These are phyloP conservation scores for Krasilnikovozyma curviuscula DNA, from an alignment of 768 basidiomycete species.

Conservation along the genomic window DNA sequence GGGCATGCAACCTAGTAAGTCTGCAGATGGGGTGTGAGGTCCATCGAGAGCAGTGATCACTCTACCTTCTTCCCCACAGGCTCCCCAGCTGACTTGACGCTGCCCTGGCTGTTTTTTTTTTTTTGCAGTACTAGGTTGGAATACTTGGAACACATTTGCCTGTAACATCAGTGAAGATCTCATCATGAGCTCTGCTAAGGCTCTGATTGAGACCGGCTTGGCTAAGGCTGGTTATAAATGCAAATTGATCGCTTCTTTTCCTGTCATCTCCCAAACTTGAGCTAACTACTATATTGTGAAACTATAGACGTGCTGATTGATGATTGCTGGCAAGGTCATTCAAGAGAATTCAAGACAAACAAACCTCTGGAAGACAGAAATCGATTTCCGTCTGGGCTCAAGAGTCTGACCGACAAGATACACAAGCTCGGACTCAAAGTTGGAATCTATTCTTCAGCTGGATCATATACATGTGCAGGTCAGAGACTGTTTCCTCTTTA, in stretches of 20 bases:
- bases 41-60: too few species aligned
- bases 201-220: constrained; percentile 25
- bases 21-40: too few species aligned
- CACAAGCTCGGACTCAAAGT: constrained; percentile 17
- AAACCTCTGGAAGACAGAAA: constrained; percentile 11
- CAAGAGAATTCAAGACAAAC: constrained; percentile 7
- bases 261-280: too few species aligned
- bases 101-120: background rate
- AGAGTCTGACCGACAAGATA: constrained; percentile 12
- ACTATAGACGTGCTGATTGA: constrained; percentile 3
- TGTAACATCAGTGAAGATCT: constrained; percentile 28
- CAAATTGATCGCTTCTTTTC: background rate
- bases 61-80: too few species aligned
- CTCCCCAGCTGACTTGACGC: background rate
- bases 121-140: constrained; percentile 26
- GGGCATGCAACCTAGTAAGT: too few species aligned
- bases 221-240: constrained; percentile 28
- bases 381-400: constrained; percentile 15
- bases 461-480: too few species aligned
- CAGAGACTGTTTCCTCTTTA: too few species aligned
- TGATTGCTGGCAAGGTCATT: constrained; percentile 17
- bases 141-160: constrained; percentile 29
- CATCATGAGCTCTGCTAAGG: constrained; percentile 26
- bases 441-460: constrained; percentile 28
- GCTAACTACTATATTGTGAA: too few species aligned